Conservation (phyloP, 805 yeast genomes). For the Candida alai region DNA sequence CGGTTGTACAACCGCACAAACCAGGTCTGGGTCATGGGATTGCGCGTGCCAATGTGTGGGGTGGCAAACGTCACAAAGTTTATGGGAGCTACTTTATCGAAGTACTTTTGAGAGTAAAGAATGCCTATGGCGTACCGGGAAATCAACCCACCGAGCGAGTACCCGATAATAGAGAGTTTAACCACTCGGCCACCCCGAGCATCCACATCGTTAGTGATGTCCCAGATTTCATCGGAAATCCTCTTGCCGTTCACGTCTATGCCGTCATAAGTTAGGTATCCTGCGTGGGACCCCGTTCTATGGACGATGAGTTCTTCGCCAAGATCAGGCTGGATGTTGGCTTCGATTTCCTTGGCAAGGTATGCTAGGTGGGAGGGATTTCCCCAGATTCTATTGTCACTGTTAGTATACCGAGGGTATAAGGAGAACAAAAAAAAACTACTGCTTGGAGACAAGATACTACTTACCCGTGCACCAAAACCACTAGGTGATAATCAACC, state of each 20-base stretch:
- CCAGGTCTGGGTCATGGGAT: constrained; percentile 30
- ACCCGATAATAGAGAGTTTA: constrained; percentile 38
- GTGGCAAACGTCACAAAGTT: constrained; percentile 49
- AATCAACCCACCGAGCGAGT: constrained; percentile 42
- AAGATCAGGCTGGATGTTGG: constrained; percentile 20
- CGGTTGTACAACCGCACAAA: constrained; percentile 55
- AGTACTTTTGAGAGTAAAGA: constrained; percentile 48
- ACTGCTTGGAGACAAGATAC: no score
- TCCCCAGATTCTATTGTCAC: constrained; percentile 64
- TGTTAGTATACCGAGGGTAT: no score
- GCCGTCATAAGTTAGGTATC: constrained; percentile 81
- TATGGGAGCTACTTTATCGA: constrained; percentile 52
- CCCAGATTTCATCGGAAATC: constrained; percentile 60
- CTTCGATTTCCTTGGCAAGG: constrained; percentile 45
- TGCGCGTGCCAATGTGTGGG: constrained; percentile 68
- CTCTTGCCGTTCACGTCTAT: constrained; percentile 80
- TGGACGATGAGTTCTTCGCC: constrained; percentile 38
- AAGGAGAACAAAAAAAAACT: no score
- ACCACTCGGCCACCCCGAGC: constrained; percentile 18
- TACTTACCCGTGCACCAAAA: constrained; percentile 70
- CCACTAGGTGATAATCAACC: constrained; percentile 55
- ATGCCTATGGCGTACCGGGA: constrained; percentile 43
- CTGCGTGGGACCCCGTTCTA: constrained; percentile 59
- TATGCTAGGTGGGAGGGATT: constrained; percentile 63
- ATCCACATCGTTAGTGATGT: constrained; percentile 15